phyloP scores from a whole-genome alignment of 2,329 filamentous ascomycete species.

The Torrubiellomyces zombiae region DNA sequence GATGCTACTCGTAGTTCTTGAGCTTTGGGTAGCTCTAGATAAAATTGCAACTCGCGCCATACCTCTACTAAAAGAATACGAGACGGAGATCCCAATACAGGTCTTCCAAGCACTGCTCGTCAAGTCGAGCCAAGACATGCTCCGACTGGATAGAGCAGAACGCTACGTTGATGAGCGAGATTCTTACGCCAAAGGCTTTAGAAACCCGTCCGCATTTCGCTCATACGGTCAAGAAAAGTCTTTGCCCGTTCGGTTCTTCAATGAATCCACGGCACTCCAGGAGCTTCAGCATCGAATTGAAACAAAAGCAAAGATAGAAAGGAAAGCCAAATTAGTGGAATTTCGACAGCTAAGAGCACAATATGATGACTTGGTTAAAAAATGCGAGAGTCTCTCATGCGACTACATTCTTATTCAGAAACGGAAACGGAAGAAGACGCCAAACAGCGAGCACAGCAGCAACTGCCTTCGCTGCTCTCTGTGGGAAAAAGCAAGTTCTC shows the following conservation, averaged over 20 bases:
- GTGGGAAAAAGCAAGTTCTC: slow-evolving; percentile 11
- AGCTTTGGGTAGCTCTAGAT: slow-evolving; percentile 43
- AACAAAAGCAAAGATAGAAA: slow-evolving; percentile 12
- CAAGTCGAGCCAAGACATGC: too few species aligned
- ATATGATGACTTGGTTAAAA: too few species aligned
- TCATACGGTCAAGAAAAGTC: too few species aligned
- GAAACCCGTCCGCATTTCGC: too few species aligned
- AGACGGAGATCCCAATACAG: slow-evolving; percentile 21
- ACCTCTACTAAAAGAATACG: slow-evolving; percentile 28
- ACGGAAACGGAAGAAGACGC: too few species aligned
- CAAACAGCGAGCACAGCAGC: slow-evolving; percentile 5
- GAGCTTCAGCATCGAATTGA: slow-evolving; percentile 19
- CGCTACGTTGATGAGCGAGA: too few species aligned
- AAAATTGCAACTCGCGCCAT: slow-evolving; percentile 20
- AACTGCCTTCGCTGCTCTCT: slow-evolving; percentile 21
- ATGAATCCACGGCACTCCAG: slow-evolving; percentile 18
- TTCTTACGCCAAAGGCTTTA: too few species aligned
- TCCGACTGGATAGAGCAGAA: too few species aligned
- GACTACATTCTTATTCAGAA: too few species aligned
- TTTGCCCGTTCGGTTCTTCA: too few species aligned
- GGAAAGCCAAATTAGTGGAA: slow-evolving; percentile 4
- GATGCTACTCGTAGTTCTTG: slow-evolving; percentile 37
- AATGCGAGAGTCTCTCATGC: too few species aligned
- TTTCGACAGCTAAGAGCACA: slow-evolving; percentile 3
- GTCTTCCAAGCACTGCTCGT: too few species aligned